phyloP scores from a whole-genome alignment of 148 eudicot species.

The Suaeda aralocaspica region DNA sequence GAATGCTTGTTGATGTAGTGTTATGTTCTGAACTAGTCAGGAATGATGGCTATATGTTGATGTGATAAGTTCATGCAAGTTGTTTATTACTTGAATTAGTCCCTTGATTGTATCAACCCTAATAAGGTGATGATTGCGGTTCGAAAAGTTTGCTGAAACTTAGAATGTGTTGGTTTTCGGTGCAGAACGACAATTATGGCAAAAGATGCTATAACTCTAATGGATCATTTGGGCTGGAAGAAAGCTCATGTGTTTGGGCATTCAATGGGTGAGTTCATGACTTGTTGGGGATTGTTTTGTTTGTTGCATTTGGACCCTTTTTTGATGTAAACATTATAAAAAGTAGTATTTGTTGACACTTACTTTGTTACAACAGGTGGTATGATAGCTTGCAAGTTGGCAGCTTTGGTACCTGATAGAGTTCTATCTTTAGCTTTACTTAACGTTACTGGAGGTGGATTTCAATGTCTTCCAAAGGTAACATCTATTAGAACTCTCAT shows the following conservation, averaged over 20 bases:
- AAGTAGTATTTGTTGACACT: too few relatives aligned
- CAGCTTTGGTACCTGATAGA: conserved; percentile 78
- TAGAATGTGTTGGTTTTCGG: neutral
- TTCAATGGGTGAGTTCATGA: conserved; percentile 82
- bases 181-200: conserved; percentile 90
- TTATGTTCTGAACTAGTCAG: conserved; percentile 15
- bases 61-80: conserved; percentile 13
- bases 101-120: neutral
- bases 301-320: neutral
- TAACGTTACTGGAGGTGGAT: conserved; percentile 97
- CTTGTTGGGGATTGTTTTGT: neutral
- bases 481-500: neutral
- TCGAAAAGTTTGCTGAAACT: neutral
- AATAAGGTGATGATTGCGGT: neutral
- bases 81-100: conserved; percentile 18
- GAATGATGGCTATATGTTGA: conserved; percentile 8
- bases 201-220: conserved; percentile 77
- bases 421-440: conserved; percentile 76
- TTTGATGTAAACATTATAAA: neutral
- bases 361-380: conserved; percentile 53
- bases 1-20: neutral
- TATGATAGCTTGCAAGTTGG: conserved; percentile 90
- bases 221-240: conserved; percentile 95
- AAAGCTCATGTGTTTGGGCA: conserved; percentile 92
- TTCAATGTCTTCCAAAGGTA: conserved; percentile 92